Percentiles rank a stretch among this genome's conserved stretches.
Conservation (phyloP, 2,329 filamentous ascomycete genomes). For the Fusarium sp. region DNA sequence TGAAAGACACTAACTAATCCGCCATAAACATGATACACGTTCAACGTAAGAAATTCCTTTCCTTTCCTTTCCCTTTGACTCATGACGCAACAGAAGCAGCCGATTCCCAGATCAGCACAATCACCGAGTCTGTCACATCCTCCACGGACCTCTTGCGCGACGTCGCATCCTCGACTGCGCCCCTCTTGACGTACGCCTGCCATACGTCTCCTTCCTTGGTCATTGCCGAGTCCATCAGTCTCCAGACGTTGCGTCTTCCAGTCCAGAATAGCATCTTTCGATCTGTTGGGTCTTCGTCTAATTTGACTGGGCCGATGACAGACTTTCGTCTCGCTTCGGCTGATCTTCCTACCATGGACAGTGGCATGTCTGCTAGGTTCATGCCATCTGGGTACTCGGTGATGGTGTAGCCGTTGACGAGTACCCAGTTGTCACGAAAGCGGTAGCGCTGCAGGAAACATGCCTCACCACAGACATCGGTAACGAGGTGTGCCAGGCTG, state of each 20-base stretch:
- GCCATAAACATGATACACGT: conserved; percentile 24
- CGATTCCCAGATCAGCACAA: conserved; percentile 45
- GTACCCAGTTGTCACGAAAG: conserved; percentile 60
- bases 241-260: conserved; percentile 54
- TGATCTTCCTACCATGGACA: conserved; percentile 8
- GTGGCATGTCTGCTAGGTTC: conserved; percentile 39
- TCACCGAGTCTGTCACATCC: conserved; percentile 37
- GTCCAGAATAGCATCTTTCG: conserved; percentile 51
- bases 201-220: conserved; percentile 54
- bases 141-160: conserved; percentile 31
- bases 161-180: conserved; percentile 17
- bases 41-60: conserved; percentile 27
- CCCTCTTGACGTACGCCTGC: conserved; percentile 59
- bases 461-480: conserved; percentile 57
- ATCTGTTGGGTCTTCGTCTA: conserved; percentile 46
- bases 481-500: conserved; percentile 56
- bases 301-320: conserved; percentile 46
- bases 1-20: neutral
- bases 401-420: conserved; percentile 60
- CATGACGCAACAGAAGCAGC: conserved; percentile 23
- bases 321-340: conserved; percentile 21
- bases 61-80: conserved; percentile 11
- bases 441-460: conserved; percentile 61
- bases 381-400: conserved; percentile 56
- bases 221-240: conserved; percentile 53